Base-by-base conservation (phyloP, 2,329 filamentous ascomycete genomes). In the Epichloe scottii region DNA sequence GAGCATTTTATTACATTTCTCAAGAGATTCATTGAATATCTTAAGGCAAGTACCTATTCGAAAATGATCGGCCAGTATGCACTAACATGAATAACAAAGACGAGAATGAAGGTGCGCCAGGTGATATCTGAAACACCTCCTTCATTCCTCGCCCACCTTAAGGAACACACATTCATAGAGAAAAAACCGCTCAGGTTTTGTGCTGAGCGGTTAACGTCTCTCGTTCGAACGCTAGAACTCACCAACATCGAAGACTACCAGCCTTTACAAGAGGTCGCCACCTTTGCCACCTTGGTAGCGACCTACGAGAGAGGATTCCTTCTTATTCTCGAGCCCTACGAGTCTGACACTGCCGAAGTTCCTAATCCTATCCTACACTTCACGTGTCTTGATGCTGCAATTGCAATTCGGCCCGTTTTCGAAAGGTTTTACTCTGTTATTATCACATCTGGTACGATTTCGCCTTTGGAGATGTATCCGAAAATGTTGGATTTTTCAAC, bases 161-260 rank as follows among this genome's bases (percentile, higher is more conserved):
- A 88, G 63, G 93, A 98, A 58, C 83, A 95, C 51, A 98, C 94
- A 0, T 98, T 95, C 62, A 98, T 98, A 60, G 93, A 98, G 65
- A 89, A 89, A 66, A 98, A 98, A 60, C 93, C 93, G 0, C 68
- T 98, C 11, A 77, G 87, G 47, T 98, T 98, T 67, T 98, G 94
- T 63, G 89, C 93, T 0, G 94, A 98, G 68, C 82, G 93, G 39
- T 72, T 98, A 12, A 95, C 93, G 0, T 98, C 91, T 0, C 81
- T 98, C 6, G 91, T 98, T 17, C 80, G 94, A 52, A 98, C 93
- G 0, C 77, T 98, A 15, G 93, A 98, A 66, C 81, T 98, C 52
- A 94, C 91, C 34, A 97, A 94, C 60, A 96, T 98, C 54, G 93
- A 98, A 70, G 94, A 98, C 65, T 98, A 94, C 63, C 90, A 96